Evolutionary conservation across 192 early-diverging fungal species (phyloP).

Genomic region (Pilaira anomala): DNA sequence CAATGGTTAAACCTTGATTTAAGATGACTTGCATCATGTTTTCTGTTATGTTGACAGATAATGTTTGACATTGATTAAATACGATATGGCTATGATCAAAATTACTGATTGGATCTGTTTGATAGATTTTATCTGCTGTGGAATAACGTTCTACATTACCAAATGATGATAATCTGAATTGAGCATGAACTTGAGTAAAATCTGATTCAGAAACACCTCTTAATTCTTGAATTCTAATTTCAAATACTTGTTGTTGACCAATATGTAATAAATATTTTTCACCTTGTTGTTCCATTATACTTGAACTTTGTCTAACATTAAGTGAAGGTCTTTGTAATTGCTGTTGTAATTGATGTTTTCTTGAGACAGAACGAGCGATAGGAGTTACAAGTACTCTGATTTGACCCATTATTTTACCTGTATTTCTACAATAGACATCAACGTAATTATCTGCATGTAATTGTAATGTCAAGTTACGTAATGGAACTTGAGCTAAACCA

Average conservation of each 20-base stretch:
- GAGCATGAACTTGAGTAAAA: constrained; percentile 67
- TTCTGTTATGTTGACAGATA: constrained; percentile 42
- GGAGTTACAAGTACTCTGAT: constrained; percentile 43
- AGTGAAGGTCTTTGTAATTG: neutral
- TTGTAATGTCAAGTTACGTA: constrained; percentile 44
- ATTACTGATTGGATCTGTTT: constrained; percentile 55
- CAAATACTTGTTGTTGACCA: constrained; percentile 55
- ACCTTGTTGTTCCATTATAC: neutral
- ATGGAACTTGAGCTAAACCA: constrained; percentile 41
- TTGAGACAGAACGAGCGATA: constrained; percentile 24
- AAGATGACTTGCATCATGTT: constrained; percentile 41
- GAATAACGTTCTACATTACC: constrained; percentile 41
- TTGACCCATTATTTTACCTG: constrained; percentile 39
- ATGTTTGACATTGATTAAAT: constrained; percentile 53
- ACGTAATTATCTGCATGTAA: constrained; percentile 38
- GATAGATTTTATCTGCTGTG: constrained; percentile 48
- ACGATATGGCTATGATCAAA: constrained; percentile 44
- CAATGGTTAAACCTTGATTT: constrained; percentile 40
- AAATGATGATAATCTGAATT: constrained; percentile 64
- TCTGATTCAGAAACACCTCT: constrained; percentile 52
- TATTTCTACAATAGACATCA: constrained; percentile 40
- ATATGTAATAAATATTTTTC: constrained; percentile 19
- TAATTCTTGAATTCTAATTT: constrained; percentile 54
- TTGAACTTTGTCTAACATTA: constrained; percentile 20
- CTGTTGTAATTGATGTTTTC: neutral